Base-by-base conservation (phyloP, 129 eudicot genomes). In the Pseudognaphalium luteoalbum region DNA sequence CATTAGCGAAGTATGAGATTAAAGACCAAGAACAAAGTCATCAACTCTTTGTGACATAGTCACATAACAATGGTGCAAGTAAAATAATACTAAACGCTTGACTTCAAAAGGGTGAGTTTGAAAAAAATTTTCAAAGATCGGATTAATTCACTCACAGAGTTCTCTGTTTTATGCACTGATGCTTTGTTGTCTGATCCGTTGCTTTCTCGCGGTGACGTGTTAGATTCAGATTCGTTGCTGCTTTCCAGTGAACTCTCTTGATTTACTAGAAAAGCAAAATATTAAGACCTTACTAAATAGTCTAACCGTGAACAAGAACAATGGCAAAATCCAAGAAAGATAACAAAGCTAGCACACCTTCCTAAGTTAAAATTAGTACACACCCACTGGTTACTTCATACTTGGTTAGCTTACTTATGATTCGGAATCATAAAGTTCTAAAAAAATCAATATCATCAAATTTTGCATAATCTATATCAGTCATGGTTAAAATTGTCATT, bases 71-170 rank as follows among this genome's bases (percentile, higher is more conserved):
- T 28, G 71, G 11, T 37, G 59, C 6, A 42, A 47, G 11, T 64
- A 64, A 64, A 47, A 16, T 32, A 30, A 32, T 1, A 19, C 29
- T 6, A 47, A 54, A 66, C 34, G 0, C 20, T 4, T 66, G 34
- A 9, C 60, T 4, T 28, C 51, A 66, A 76, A 6, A n/a, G 28
- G 34, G 34, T 32, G 34, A 17, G 15, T 25, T 16, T 9, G 20
- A 47, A 59, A 66, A 16, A 29, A 1, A 51, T 1, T 0, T 56
- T 70, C 25, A 81, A 81, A 32, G 50, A 56, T 78, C 71, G 66
- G 58, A 66, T 14, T 33, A 29, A 28, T 34, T 29, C 35, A 81
- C 96, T 90, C 81, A 93, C 98, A 71, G 75, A 77, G 74, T 78
- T 71, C 71, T 77, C 91, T 52, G 62, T 66, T 25, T 78, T 71